Evolutionary conservation across 441 rosid species (phyloP).

Genomic region (Hura crepitans): DNA sequence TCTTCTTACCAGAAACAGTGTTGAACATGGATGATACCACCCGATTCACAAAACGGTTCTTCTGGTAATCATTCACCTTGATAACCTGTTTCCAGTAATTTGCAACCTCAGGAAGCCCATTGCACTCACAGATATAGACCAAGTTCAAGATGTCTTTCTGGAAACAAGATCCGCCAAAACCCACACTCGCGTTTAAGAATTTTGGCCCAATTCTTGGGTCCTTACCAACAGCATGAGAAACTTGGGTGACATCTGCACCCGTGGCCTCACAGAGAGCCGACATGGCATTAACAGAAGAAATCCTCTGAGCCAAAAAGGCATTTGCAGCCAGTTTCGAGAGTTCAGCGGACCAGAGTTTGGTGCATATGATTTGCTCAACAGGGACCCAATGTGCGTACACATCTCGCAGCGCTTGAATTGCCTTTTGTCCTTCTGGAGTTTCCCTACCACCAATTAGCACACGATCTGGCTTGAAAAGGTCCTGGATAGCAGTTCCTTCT

Average conservation of each 20-base stretch:
- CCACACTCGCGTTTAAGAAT: conserved; percentile 79
- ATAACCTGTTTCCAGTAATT: conserved; percentile 88
- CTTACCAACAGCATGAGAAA: conserved; percentile 65
- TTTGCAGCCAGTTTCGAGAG: conserved; percentile 90
- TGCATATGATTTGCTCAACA: conserved; percentile 55
- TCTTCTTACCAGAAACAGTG: conserved; percentile 73
- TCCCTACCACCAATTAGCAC: conserved; percentile 91
- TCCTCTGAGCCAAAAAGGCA: conserved; percentile 85
- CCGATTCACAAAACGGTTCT: conserved; percentile 72
- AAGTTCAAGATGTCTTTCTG: conserved; percentile 78
- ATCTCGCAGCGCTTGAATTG: conserved; percentile 62
- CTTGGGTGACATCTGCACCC: conserved; percentile 74
- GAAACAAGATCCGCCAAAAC: conserved; percentile 88
- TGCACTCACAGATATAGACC: conserved; percentile 82
- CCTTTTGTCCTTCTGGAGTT: conserved; percentile 69
- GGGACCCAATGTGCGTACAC: conserved; percentile 87
- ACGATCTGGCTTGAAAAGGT: conserved; percentile 73
- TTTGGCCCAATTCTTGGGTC: conserved; percentile 74
- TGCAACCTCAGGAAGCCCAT: conserved; percentile 80
- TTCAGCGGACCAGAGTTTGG: conserved; percentile 93
- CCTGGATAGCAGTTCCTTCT: conserved; percentile 84
- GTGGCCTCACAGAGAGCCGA: conserved; percentile 89
- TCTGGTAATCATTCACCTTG: conserved; percentile 83
- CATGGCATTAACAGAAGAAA: conserved; percentile 85
- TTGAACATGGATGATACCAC: conserved; percentile 83